Evolutionary conservation across 1,139 yeast species (phyloP).

Genomic region (Taphrina flavorubra): DNA sequence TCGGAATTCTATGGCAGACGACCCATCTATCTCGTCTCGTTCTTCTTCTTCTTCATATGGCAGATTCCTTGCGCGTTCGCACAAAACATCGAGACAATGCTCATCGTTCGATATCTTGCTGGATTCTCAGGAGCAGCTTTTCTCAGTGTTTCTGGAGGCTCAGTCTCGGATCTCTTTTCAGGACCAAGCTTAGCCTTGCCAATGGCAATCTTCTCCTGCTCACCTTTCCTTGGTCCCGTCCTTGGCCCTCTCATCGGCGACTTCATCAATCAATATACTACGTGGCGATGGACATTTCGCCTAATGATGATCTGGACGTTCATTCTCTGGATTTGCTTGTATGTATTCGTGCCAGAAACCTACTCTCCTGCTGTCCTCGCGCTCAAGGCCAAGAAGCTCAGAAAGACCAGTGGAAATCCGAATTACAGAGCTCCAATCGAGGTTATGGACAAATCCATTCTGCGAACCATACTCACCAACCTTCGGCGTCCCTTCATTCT

Average conservation of each 20-base stretch:
- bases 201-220: constrained; percentile 70
- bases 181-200: constrained; percentile 68
- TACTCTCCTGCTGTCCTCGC: constrained; percentile 68
- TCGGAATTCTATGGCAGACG: constrained; percentile 77
- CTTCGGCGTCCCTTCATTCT: constrained; percentile 63
- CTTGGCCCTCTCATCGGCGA: constrained; percentile 75
- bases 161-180: constrained; percentile 69
- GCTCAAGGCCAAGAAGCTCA: constrained; percentile 62
- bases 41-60: constrained; percentile 63
- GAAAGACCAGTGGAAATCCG: constrained; percentile 66
- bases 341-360: constrained; percentile 70
- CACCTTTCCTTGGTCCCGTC: constrained; percentile 78
- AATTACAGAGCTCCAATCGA: constrained; percentile 62
- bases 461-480: constrained; percentile 52
- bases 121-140: constrained; percentile 76
- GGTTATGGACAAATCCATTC: constrained; percentile 49
- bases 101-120: constrained; percentile 69
- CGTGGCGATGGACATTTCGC: constrained; percentile 68
- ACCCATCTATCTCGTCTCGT: constrained; percentile 65
- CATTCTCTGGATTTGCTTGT: constrained; percentile 58
- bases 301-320: constrained; percentile 71
- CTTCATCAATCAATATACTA: constrained; percentile 61
- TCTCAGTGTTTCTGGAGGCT: constrained; percentile 77
- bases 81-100: constrained; percentile 64
- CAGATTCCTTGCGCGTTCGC: constrained; percentile 72